phyloP scores from a whole-genome alignment of 352 stramenopile species.

The Phytophthora kernoviae region DNA sequence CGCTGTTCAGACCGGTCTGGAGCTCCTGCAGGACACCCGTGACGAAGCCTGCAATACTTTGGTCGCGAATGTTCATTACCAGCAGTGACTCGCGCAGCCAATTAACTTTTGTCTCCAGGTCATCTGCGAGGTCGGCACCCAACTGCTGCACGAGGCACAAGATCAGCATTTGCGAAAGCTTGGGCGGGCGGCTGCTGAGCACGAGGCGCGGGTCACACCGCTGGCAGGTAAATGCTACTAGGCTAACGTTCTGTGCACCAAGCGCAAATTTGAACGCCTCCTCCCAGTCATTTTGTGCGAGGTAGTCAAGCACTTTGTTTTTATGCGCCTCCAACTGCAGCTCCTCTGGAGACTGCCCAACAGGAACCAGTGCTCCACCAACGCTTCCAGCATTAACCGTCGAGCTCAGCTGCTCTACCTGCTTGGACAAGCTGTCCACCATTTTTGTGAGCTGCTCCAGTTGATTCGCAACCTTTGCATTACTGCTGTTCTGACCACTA shows the following conservation, averaged over 20 bases:
- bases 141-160: constrained; percentile 86
- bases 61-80: constrained; percentile 80
- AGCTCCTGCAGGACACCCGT: constrained; percentile 81
- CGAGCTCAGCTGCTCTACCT: constrained; percentile 62
- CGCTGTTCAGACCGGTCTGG: constrained; percentile 61
- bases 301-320: constrained; percentile 46
- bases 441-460: constrained; percentile 68
- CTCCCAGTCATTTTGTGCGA: constrained; percentile 68
- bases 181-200: constrained; percentile 63
- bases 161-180: constrained; percentile 87
- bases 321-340: constrained; percentile 69
- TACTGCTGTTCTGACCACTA: constrained; percentile 58
- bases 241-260: constrained; percentile 73
- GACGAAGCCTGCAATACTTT: constrained; percentile 78
- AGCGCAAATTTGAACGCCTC: constrained; percentile 85
- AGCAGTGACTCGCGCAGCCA: constrained; percentile 84
- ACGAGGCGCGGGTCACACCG: constrained; percentile 70
- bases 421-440: constrained; percentile 60
- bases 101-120: constrained; percentile 69
- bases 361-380: constrained; percentile 16
- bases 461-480: constrained; percentile 63
- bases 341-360: constrained; percentile 47
- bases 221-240: constrained; percentile 74
- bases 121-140: constrained; percentile 67
- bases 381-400: constrained; percentile 32